Evolutionary conservation across 192 early-diverging fungal genomes (phyloP).

Genomic region (Lobulomyces angularis): DNA sequence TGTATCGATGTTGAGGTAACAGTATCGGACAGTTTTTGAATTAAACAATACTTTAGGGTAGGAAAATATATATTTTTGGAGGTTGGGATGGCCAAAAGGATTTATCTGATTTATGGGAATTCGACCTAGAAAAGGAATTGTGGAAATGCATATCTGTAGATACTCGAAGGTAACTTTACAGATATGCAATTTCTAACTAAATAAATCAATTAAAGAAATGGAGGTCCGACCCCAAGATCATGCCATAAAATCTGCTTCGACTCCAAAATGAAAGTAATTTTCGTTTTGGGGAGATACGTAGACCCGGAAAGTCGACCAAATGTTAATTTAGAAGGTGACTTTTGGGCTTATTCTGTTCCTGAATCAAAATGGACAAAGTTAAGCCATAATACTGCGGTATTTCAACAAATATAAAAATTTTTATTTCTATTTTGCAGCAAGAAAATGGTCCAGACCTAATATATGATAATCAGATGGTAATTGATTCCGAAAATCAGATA

Average conservation of each 20-base stretch:
- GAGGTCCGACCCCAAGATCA: slow-evolving; percentile 75
- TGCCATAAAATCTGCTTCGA: slow-evolving; percentile 91
- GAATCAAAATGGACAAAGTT: slow-evolving; percentile 57
- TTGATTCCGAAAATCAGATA: slow-evolving; percentile 54
- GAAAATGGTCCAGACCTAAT: slow-evolving; percentile 78
- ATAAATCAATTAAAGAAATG: slow-evolving; percentile 36
- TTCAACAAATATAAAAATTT: neutral
- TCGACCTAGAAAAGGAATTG: slow-evolving; percentile 34
- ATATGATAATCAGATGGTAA: slow-evolving; percentile 88
- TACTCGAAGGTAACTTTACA: slow-evolving; percentile 45
- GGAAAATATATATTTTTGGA: slow-evolving; percentile 76
- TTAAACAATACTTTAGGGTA: slow-evolving; percentile 9
- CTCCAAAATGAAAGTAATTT: slow-evolving; percentile 56
- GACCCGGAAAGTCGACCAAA: slow-evolving; percentile 59
- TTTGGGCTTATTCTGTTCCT: slow-evolving; percentile 76
- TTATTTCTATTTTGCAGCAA: slow-evolving; percentile 20
- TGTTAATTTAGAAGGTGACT: slow-evolving; percentile 64
- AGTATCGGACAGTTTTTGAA: neutral
- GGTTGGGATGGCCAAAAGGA: slow-evolving; percentile 88
- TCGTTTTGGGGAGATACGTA: slow-evolving; percentile 80
- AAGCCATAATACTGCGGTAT: slow-evolving; percentile 62
- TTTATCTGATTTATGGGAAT: slow-evolving; percentile 83
- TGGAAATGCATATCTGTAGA: slow-evolving; percentile 73
- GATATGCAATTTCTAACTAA: neutral
- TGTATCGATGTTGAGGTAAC: slow-evolving; percentile 61